phyloP scores from a whole-genome alignment of 2,329 filamentous ascomycete genomes.

The Zasmidium citrigriseum region DNA sequence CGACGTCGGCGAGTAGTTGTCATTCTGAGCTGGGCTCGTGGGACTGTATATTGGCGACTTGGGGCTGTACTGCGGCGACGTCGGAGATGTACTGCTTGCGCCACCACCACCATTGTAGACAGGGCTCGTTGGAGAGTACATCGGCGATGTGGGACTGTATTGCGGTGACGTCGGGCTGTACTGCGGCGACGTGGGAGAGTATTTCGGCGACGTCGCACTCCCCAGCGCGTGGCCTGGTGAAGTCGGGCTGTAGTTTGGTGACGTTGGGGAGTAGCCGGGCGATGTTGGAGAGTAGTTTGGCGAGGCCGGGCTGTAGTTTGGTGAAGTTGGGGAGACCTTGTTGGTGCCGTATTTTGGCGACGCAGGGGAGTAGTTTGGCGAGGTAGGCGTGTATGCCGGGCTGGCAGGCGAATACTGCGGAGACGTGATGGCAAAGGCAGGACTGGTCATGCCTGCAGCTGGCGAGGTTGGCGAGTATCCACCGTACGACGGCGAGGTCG shows the following conservation, averaged over 20 bases:
- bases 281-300: conserved; percentile 63
- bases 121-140: conserved; percentile 50
- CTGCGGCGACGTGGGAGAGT: conserved; percentile 50
- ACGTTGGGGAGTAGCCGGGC: conserved; percentile 71
- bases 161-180: conserved; percentile 59
- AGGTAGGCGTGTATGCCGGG: conserved; percentile 55
- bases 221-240: conserved; percentile 27
- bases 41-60: conserved; percentile 57
- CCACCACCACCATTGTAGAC: conserved; percentile 44
- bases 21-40: conserved; percentile 31
- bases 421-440: conserved; percentile 53
- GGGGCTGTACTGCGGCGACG: conserved; percentile 52
- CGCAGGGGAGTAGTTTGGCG: conserved; percentile 37
- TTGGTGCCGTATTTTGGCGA: conserved; percentile 35
- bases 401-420: conserved; percentile 51
- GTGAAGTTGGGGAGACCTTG: conserved; percentile 50
- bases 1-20: conserved; percentile 32
- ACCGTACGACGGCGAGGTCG: conserved; percentile 28
- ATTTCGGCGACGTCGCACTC: conserved; percentile 53
- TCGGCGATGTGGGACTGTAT: conserved; percentile 62
- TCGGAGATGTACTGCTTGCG: conserved; percentile 41
- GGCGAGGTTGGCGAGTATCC: conserved; percentile 38
- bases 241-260: conserved; percentile 50
- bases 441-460: conserved; percentile 59
- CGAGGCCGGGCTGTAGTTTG: conserved; percentile 76